Percentiles rank a stretch among this genome's conserved stretches.
These are phyloP conservation scores for Fusarium tanahbumbuense DNA, from an alignment of 2,329 filamentous ascomycete genomes.

Conservation along the genomic window DNA sequence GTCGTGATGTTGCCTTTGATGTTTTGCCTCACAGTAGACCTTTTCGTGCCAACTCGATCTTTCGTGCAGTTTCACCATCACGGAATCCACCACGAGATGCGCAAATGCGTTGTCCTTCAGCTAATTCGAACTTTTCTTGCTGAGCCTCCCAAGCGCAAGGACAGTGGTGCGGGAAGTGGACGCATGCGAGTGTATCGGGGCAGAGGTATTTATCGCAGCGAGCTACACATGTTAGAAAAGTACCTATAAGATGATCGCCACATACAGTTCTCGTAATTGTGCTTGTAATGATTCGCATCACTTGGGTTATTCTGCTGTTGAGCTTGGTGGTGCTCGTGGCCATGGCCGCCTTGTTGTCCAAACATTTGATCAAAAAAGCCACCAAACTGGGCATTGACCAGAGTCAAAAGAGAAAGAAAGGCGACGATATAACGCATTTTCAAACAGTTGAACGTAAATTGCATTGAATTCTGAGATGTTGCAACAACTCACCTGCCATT, in stretches of 20 bases:
- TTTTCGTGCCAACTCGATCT: constrained; percentile 84
- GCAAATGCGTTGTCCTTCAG: constrained; percentile 78
- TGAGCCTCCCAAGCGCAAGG: constrained; percentile 84
- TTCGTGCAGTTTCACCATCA: constrained; percentile 75
- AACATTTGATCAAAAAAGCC: constrained; percentile 98
- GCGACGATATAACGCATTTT: constrained; percentile 54
- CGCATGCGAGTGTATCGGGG: constrained; percentile 92
- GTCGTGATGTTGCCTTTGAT: background rate
- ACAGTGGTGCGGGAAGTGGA: constrained; percentile 96
- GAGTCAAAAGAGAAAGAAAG: constrained; percentile 69
- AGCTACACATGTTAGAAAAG: constrained; percentile 60
- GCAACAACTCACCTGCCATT: constrained; percentile 1
- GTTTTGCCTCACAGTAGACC: constrained; percentile 65
- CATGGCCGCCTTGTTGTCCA: constrained; percentile 59
- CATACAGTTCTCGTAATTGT: constrained; percentile 75
- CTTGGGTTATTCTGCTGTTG: constrained; percentile 85
- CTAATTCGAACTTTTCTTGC: constrained; percentile 82
- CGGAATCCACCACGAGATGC: constrained; percentile 81
- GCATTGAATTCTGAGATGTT: background rate
- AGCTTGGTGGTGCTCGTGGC: constrained; percentile 61
- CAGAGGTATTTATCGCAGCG: constrained; percentile 94
- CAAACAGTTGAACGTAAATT: background rate
- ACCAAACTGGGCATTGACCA: constrained; percentile 83
- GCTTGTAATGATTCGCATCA: constrained; percentile 83
- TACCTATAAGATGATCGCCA: rapidly evolving